phyloP scores from a whole-genome alignment of 352 stramenopile genomes.

The Globisporangium nagaii region DNA sequence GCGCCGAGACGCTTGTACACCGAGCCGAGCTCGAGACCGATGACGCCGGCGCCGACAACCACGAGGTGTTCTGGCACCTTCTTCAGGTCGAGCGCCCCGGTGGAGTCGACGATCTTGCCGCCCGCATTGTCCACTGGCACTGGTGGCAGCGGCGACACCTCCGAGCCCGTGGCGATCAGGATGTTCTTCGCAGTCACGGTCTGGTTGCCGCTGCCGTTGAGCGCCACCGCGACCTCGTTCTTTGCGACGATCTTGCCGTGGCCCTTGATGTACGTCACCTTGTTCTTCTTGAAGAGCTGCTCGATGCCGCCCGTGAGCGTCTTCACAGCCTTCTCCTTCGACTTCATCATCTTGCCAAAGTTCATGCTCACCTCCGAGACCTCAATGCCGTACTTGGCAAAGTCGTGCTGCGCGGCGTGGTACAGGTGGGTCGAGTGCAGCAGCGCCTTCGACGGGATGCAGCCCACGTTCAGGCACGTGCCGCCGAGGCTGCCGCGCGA shows the following conservation, averaged over 20 bases:
- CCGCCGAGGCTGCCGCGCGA: conserved; percentile 93
- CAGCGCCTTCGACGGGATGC: conserved; percentile 98
- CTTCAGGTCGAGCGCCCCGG: conserved; percentile 91
- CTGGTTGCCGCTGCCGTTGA: conserved; percentile 90
- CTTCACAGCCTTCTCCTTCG: conserved; percentile 94
- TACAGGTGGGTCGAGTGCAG: conserved; percentile 96
- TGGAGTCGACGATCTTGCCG: conserved; percentile 98
- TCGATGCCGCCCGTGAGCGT: conserved; percentile 96
- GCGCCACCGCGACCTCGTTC: conserved; percentile 89
- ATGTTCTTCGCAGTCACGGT: conserved; percentile 97
- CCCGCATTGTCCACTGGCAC: conserved; percentile 96
- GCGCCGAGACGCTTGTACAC: conserved; percentile 96
- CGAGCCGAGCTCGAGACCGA: conserved; percentile 98
- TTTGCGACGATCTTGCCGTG: conserved; percentile 91
- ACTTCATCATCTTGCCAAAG: conserved; percentile 95
- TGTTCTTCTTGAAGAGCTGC: conserved; percentile 99
- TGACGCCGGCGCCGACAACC: conserved; percentile 97
- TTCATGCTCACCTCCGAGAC: conserved; percentile 89
- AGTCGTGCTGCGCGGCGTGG: conserved; percentile 95
- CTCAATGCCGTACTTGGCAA: conserved; percentile 95
- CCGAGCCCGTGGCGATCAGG: conserved; percentile 88
- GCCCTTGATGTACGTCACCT: conserved; percentile 98
- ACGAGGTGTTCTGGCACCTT: conserved; percentile 94
- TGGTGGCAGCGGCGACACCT: conserved; percentile 91
- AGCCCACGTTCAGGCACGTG: conserved; percentile 99